These are phyloP conservation scores for Volutella citrinella DNA, from an alignment of 2,329 filamentous ascomycete species.

Conservation along the genomic window DNA sequence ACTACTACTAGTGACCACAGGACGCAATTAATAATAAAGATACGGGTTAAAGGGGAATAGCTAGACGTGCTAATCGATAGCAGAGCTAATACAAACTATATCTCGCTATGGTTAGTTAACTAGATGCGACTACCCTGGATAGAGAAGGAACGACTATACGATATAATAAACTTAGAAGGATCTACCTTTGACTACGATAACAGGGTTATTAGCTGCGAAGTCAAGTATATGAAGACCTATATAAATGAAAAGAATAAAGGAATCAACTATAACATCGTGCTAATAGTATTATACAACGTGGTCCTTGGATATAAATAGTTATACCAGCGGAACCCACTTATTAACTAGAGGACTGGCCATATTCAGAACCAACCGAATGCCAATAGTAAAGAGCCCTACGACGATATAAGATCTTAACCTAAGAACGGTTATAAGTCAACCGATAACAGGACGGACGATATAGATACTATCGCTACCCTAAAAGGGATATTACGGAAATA, in stretches of 20 bases:
- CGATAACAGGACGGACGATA: background rate
- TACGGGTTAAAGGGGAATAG: background rate
- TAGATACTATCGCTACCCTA: no score
- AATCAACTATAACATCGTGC: background rate
- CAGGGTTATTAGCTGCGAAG: background rate
- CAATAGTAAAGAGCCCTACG: background rate
- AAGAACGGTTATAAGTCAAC: background rate
- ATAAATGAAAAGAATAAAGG: background rate
- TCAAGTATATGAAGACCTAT: background rate
- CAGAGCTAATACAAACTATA: background rate
- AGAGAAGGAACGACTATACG: background rate
- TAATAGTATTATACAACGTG: background rate
- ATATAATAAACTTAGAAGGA: background rate
- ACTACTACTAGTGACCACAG: background rate
- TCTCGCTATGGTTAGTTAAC: background rate
- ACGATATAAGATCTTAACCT: background rate
- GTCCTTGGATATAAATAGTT: background rate
- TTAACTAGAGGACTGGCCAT: background rate
- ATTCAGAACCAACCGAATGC: no score
- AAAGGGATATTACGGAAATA: background rate
- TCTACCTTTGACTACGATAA: background rate
- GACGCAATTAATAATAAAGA: background rate
- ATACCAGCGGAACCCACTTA: background rate
- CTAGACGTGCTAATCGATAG: background rate
- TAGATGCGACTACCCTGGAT: background rate